A percentile compares a stretch with the other conserved stretches of the same genome.
Conservation (phyloP, 2,329 filamentous ascomycete species). For the Gnomoniopsis smithogilvyi region DNA sequence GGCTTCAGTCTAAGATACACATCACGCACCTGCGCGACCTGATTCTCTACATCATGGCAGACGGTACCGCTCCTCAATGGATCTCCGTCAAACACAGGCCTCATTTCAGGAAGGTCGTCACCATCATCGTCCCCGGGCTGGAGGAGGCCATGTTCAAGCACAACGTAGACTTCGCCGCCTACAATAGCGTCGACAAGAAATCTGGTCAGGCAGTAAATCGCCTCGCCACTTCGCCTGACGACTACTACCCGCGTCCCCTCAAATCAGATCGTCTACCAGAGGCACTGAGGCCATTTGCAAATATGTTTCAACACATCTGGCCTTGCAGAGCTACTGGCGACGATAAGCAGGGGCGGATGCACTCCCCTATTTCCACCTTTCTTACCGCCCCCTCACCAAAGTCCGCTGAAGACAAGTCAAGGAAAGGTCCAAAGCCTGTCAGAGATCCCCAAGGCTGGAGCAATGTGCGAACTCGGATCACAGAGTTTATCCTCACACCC, state of each 20-base stretch:
- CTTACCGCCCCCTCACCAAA: conserved; percentile 72
- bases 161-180: conserved; percentile 45
- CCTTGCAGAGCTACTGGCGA: conserved; percentile 86
- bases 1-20: conserved; percentile 60
- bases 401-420: conserved; percentile 61
- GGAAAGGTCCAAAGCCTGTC: conserved; percentile 55
- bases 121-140: conserved; percentile 87
- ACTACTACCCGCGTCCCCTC: conserved; percentile 56
- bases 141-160: conserved; percentile 86
- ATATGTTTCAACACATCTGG: conserved; percentile 87
- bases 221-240: conserved; percentile 48
- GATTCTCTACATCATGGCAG: conserved; percentile 64
- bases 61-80: conserved; percentile 64
- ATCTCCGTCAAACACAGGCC: conserved; percentile 60
- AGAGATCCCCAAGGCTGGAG: conserved; percentile 65
- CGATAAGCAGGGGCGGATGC: conserved; percentile 73
- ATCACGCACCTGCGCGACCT: conserved; percentile 61
- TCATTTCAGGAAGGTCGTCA: conserved; percentile 74
- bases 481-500: conserved; percentile 68
- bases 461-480: conserved; percentile 77
- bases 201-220: conserved; percentile 30
- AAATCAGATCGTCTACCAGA: conserved; percentile 48
- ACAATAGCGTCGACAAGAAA: conserved; percentile 32
- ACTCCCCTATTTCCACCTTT: conserved; percentile 84
- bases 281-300: conserved; percentile 63